Conservation (phyloP, 768 basidiomycete species). For the Antrodiella citrinella region DNA sequence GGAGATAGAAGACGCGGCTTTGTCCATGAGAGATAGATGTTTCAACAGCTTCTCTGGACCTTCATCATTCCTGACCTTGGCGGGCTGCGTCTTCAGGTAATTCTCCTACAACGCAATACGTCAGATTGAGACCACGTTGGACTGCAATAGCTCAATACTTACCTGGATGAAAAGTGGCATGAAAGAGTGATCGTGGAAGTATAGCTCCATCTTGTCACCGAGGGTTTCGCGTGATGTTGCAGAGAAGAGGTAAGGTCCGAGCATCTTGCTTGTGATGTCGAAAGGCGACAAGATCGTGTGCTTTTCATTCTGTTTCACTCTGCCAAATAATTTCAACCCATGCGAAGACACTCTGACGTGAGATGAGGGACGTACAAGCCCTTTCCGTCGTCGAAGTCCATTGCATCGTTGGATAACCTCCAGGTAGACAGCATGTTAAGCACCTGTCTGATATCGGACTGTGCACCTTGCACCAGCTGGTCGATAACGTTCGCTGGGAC, state of each 20-base stretch:
- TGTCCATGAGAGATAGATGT: slow-evolving; percentile 73
- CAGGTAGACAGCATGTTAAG: slow-evolving; percentile 98
- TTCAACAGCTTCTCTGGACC: slow-evolving; percentile 64
- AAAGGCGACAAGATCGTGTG: slow-evolving; percentile 88
- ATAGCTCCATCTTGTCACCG: slow-evolving; percentile 89
- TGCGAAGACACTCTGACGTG: neutral
- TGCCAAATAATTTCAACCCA: slow-evolving; percentile 20
- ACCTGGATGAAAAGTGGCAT: slow-evolving; percentile 95
- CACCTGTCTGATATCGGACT: slow-evolving; percentile 96
- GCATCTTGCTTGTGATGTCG: slow-evolving; percentile 80
- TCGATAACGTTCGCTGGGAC: slow-evolving; percentile 89
- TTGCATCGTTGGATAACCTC: slow-evolving; percentile 72
- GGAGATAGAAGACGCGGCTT: slow-evolving; percentile 87
- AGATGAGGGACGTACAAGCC: slow-evolving; percentile 51
- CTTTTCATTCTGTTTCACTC: slow-evolving; percentile 87
- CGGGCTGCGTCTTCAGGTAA: slow-evolving; percentile 80
- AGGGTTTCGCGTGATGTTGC: slow-evolving; percentile 72
- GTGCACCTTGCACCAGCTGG: slow-evolving; percentile 79
- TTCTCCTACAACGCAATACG: slow-evolving; percentile 66
- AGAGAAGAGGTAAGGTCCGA: slow-evolving; percentile 89
- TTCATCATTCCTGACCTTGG: slow-evolving; percentile 43
- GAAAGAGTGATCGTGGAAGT: slow-evolving; percentile 94
- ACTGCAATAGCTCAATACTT: slow-evolving; percentile 6
- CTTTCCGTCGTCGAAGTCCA: slow-evolving; percentile 92
- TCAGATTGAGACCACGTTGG: neutral